Percentiles rank a stretch among this genome's conserved stretches.
Evolutionary conservation across 352 stramenopile genomes (phyloP).

Genomic region (Phytophthora cryptogea): DNA sequence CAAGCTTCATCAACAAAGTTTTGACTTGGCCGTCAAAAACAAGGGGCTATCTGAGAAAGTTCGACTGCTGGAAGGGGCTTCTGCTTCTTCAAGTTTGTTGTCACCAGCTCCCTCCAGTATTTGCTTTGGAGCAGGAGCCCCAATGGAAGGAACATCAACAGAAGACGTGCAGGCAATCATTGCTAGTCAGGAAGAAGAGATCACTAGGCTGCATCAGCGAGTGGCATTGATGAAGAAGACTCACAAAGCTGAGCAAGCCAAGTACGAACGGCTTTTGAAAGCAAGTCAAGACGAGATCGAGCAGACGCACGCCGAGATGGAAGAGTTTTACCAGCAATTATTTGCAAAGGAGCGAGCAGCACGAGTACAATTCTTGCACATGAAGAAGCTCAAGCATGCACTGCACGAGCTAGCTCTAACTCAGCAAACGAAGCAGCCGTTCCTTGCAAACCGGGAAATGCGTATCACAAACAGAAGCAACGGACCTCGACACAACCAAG

Average conservation of each 20-base stretch:
- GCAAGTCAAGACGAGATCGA: conserved; percentile 54
- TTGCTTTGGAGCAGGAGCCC: background rate
- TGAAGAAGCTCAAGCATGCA: conserved; percentile 79
- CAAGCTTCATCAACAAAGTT: conserved; percentile 58
- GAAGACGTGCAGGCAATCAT: conserved; percentile 53
- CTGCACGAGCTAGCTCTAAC: conserved; percentile 55
- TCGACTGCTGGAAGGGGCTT: conserved; percentile 40
- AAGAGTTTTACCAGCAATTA: conserved; percentile 53
- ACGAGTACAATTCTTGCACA: conserved; percentile 62
- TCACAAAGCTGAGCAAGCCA: conserved; percentile 49
- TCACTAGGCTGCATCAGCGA: conserved; percentile 64
- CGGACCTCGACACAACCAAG: background rate
- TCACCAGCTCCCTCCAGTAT: conserved; percentile 3
- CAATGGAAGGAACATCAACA: conserved; percentile 8
- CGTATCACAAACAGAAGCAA: conserved; percentile 30
- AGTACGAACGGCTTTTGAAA: conserved; percentile 53
- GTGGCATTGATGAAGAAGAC: conserved; percentile 68
- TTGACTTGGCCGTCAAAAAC: conserved; percentile 60
- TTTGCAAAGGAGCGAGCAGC: conserved; percentile 65
- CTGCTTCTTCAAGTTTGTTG: conserved; percentile 10
- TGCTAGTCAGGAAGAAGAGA: conserved; percentile 66
- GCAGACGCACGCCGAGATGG: conserved; percentile 42
- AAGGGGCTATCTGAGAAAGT: conserved; percentile 59
- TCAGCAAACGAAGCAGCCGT: conserved; percentile 61
- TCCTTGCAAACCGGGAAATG: conserved; percentile 44